Evolutionary conservation across 805 yeast species (phyloP), one percentile per base, ranked within the genome.

Genomic region (Saccharomycopsis fodiens): DNA sequence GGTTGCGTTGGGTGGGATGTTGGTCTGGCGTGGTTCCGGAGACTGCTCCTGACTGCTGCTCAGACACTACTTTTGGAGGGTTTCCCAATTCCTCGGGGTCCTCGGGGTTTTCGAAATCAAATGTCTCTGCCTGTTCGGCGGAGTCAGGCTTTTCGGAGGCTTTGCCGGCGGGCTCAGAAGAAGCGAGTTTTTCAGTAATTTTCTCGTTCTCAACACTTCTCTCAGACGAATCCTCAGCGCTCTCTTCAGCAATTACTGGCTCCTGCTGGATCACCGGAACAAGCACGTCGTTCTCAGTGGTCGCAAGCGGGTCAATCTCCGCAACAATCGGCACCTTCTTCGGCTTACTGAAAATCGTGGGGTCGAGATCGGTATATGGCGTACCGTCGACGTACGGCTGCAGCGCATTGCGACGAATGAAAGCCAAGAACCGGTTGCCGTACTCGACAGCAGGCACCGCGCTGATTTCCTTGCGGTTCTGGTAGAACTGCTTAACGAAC

Each of bases 401-500:
- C 10, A 25, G 10, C 10, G 20, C 15, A 10, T 32, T 32, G 7
- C 42, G 21, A n/a, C 38, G 59, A n/a, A 93, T 78, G 59, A 93
- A 93, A 16, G 70, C 68, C 48, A 82, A 68, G 59, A 93, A 89
- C 56, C 99, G 71, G 46, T 82, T 82, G 6, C 96, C 97, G 58
- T 93, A 93, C 55, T 89, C 97, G 4, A 58, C 57, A 0, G 97
- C 89, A 0, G 99, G 97, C 10, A 93, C 70, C 0, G 98, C 94
- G 54, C 95, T 85, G 2, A 94, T 79, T 2, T 81, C 73, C 37
- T 72, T 72, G 45, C 89, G 67, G 34, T 79, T 73, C 57, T 86
- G 85, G 31, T 75, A 74, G 21, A 93, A 55, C 13, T 85, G 72
- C 60, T 95, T 75, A 79, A 88, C 83, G 52, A 85, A 76, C 0